Base-by-base conservation (phyloP, 495 filamentous ascomycete species). In the Hypoxylon intermedium region DNA sequence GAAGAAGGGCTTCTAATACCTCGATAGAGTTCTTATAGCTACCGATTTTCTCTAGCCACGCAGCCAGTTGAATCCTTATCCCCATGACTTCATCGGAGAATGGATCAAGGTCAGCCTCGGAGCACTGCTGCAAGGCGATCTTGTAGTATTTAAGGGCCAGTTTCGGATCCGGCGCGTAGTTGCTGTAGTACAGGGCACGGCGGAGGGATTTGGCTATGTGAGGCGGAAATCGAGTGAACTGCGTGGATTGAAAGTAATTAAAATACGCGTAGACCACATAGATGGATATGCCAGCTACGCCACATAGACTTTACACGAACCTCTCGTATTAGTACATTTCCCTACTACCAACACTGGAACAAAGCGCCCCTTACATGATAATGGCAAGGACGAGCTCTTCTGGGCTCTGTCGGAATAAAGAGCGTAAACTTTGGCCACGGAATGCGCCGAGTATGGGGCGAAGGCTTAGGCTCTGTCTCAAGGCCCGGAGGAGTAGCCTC, bases 81-180 rank as follows among this genome's bases (percentile, higher is more conserved):
- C 94, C 94, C 42, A 97, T 77, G 11, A 97, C 84, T 66, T 97
- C 94, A 55, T 96, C 89, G 2, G 88, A 90, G 64, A 91, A 94
- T 2, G 89, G 89, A 71, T 97, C 90, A 76, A 99, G 85, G 0
- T 84, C 83, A 36, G 87, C 61, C 67, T 93, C 85, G 15, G 82
- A 72, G 30, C 89, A 90, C 12, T 85, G 78, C 56, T 81, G 75
- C 36, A 98, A 72, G 2, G 93, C 94, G 42, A 86, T 78, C 38
- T 83, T 84, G 72, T 96, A 98, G 72, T 91, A 88, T 49, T 89
- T 87, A 33, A 95, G 74, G 1, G 94, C 92, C 43, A 85, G 79
- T 42, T 83, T 74, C n/a, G 88, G 85, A 36, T 94, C 84, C 6
- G 86, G 75, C 24, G 83, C 74, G 60, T 86, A 82, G 66, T 97